A percentile compares a stretch with the other conserved stretches of the same genome.
These are phyloP conservation scores for Alloteropsis semialata DNA, from an alignment of 176 grass and related monocot species.

Conservation along the genomic window DNA sequence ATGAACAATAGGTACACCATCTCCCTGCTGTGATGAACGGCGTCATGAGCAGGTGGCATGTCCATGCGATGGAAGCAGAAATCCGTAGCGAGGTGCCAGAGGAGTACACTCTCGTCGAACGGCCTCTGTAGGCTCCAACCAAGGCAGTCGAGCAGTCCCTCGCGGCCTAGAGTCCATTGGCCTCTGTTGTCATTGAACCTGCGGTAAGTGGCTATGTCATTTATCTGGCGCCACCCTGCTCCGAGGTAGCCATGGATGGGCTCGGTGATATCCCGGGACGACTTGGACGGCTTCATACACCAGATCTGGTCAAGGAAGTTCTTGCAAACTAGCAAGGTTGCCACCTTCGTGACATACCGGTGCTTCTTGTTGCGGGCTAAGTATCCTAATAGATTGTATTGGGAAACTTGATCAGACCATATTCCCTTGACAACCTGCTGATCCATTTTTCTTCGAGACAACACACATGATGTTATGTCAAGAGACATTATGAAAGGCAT, in stretches of 20 bases:
- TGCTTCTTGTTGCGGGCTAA: not conserved
- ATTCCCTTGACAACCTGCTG: no score
- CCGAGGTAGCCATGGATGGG: not conserved
- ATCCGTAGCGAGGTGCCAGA: not conserved
- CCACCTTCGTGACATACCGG: fast-evolving
- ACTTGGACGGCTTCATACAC: not conserved
- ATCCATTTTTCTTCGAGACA: not conserved
- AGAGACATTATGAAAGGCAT: not conserved
- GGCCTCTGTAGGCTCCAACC: not conserved
- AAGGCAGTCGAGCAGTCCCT: not conserved
- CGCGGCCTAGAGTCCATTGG: not conserved
- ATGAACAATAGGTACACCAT: not conserved
- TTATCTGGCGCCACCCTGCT: not conserved
- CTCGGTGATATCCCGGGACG: not conserved
- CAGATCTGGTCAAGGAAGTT: not conserved
- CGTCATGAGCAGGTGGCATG: not conserved
- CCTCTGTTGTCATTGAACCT: not conserved
- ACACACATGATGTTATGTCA: no score
- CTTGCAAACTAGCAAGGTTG: fast-evolving
- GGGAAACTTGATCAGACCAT: not conserved
- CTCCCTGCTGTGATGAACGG: not conserved
- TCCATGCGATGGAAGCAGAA: not conserved
- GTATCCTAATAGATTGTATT: not conserved
- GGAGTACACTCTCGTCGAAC: not conserved
- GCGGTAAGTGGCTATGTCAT: not conserved